Evolutionary conservation across 2,329 filamentous ascomycete species (phyloP).

Genomic region (Calonectria honghensis): DNA sequence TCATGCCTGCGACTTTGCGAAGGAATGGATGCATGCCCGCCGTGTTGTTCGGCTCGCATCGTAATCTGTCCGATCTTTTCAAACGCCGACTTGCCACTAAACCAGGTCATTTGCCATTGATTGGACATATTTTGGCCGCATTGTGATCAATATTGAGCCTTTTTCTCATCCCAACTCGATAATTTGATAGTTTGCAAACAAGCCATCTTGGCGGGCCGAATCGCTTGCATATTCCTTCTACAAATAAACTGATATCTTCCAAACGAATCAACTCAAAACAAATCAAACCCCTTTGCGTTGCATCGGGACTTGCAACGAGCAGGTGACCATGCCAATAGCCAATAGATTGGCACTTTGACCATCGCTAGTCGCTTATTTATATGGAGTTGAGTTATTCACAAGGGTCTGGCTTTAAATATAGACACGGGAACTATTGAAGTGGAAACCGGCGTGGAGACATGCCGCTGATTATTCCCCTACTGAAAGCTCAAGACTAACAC

Average conservation of each 20-base stretch:
- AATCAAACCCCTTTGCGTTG: neutral
- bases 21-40: neutral
- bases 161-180: neutral
- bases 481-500: neutral
- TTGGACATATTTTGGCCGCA: neutral
- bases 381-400: neutral
- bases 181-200: neutral
- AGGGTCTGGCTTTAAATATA: neutral
- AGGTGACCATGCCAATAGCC: neutral
- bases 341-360: neutral
- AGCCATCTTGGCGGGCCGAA: neutral
- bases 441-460: too few relatives aligned
- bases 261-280: neutral
- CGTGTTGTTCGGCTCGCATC: neutral
- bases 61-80: neutral
- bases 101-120: neutral
- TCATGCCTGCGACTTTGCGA: neutral
- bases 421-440: too few relatives aligned
- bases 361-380: neutral
- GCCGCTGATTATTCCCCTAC: neutral
- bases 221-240: neutral
- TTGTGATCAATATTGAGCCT: neutral
- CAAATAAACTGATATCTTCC: neutral
- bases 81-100: neutral
- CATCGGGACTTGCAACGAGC: neutral